Base-by-base conservation (phyloP, 352 stramenopile species). In the Phytophthora uliginosa region DNA sequence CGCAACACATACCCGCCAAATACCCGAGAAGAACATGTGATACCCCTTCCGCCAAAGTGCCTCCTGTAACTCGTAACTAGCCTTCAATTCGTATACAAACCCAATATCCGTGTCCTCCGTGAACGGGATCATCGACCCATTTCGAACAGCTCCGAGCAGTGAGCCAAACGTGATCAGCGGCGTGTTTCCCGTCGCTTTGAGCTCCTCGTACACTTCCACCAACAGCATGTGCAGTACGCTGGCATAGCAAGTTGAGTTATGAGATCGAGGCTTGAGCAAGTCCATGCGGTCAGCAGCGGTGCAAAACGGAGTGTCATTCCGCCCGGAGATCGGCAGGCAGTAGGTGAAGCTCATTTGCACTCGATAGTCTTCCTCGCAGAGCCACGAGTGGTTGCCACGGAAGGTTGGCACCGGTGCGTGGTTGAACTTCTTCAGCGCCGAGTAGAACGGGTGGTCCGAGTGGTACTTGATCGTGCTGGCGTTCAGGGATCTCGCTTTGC, bases 221-320 rank as follows among this genome's bases (percentile, higher is more conserved):
- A 90, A 53, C 18, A 90, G 51, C 71, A 90, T 76, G 61, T 90
- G 80, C 55, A 90, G 69, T 15, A 84, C 68, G 55, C 80, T 88
- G 26, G 52, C 78, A 15, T 78, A 77, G 56, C 82, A 90, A 17
- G 81, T 34, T 47, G 40, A 54, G 24, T 69, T 63, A 1, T 59
- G 51, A 12, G 28, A 31, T 31, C 4, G 28, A 31, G 28, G 28
- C 28, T 55, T 71, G 1, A 90, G 59, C 1, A 90, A 33, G n/a
- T 86, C 78, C 57, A 85, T 67, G 20, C 82, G 82, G 64, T 90
- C 80, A n/a, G 80, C 70, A 0, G 28, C 64, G 24, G 18, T 48
- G 69, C 82, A 90, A 66, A 69, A 74, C 15, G 55, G 40, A 7
- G 75, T 28, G 50, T 88, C 80, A 48, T 81, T 76, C 45, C 63